A percentile compares a stretch with the other conserved stretches of the same genome.
phyloP scores from a whole-genome alignment of 768 basidiomycete genomes.

The Pleurotus cornucopiae region DNA sequence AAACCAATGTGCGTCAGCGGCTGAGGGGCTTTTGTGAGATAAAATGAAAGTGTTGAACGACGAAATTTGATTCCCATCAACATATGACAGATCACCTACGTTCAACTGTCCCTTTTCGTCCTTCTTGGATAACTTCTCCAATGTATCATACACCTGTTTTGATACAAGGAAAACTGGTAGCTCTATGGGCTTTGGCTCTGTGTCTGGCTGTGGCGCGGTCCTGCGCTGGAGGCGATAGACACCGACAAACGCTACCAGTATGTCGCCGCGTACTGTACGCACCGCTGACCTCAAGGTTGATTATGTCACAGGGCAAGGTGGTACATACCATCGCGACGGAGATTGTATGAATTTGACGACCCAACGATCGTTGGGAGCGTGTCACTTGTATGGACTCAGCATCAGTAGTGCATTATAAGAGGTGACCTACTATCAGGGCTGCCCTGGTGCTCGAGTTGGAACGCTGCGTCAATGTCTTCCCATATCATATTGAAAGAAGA shows the following conservation, averaged over 20 bases:
- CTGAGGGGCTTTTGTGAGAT: neutral
- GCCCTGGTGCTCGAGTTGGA: neutral
- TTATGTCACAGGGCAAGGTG: neutral
- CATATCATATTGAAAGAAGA: neutral
- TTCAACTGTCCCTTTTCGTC: neutral
- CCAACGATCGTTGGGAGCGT: neutral
- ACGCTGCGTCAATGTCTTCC: neutral
- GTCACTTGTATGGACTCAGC: too few species aligned
- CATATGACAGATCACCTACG: neutral
- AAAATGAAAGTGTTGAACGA: neutral
- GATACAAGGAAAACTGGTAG: neutral
- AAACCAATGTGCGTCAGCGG: neutral
- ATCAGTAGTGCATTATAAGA: too few species aligned
- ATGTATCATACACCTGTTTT: neutral
- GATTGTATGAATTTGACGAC: neutral
- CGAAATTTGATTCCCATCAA: neutral
- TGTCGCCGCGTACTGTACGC: too few species aligned
- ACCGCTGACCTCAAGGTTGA: neutral
- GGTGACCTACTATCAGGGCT: neutral
- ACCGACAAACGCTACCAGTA: too few species aligned
- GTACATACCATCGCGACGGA: neutral
- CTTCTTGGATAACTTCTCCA: neutral
- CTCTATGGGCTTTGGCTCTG: neutral
- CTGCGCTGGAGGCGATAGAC: too few species aligned
- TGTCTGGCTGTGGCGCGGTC: too few species aligned